Percentiles rank a stretch among this genome's conserved stretches.
These are phyloP conservation scores for Golubevia sp. DNA, from an alignment of 1,284 basidiomycete species.

Conservation along the genomic window DNA sequence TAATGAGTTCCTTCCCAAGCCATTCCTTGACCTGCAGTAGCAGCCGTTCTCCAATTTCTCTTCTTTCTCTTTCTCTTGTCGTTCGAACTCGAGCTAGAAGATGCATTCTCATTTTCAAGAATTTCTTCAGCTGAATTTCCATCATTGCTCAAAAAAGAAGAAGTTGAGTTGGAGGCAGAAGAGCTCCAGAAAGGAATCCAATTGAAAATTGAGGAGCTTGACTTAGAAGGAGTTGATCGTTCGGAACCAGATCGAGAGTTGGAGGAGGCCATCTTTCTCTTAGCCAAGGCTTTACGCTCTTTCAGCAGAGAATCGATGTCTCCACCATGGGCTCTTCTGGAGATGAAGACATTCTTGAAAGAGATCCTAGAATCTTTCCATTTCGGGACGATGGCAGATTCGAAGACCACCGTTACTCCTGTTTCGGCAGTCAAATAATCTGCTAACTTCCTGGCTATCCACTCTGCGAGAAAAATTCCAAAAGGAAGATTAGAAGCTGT, in stretches of 20 bases:
- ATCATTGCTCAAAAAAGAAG: no score
- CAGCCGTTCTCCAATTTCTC: slow-evolving; percentile 9
- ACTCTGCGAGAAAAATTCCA: slow-evolving; percentile 69
- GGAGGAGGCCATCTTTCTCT: not conserved
- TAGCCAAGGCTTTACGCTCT: slow-evolving; percentile 6
- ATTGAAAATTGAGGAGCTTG: no score
- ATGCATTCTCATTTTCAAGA: no score
- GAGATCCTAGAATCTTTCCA: slow-evolving; percentile 95
- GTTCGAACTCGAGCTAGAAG: not conserved
- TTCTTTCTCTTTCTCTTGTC: slow-evolving; percentile 8
- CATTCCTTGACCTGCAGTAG: slow-evolving; percentile 46
- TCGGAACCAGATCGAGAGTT: no score
- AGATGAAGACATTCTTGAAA: slow-evolving; percentile 95
- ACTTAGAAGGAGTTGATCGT: no score
- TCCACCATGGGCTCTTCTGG: slow-evolving; percentile 70
- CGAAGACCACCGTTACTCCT: slow-evolving; percentile 92
- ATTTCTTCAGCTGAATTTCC: no score
- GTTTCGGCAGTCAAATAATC: slow-evolving; percentile 91
- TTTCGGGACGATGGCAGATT: slow-evolving; percentile 95
- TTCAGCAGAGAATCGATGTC: slow-evolving; percentile 38
- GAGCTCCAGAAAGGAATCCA: no score
- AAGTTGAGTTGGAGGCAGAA: no score
- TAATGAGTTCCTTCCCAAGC: slow-evolving; percentile 50
- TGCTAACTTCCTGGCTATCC: slow-evolving; percentile 84
- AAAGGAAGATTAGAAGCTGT: not conserved